Conservation (phyloP, 2,329 filamentous ascomycete genomes). For the Colletotrichum lini region DNA sequence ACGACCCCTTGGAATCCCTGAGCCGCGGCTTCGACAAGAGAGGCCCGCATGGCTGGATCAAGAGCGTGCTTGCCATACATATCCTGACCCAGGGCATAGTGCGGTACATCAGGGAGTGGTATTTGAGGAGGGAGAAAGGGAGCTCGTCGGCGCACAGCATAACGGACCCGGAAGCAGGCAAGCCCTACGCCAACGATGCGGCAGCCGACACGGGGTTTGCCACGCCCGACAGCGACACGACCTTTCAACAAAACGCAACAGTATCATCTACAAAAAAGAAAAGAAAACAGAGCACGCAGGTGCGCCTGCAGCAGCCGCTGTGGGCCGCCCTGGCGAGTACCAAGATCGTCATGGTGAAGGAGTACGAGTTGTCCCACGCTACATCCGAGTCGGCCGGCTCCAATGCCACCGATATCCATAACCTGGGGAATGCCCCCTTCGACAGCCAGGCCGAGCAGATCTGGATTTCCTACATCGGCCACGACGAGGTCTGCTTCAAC, state of each 20-base stretch:
- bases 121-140: constrained; percentile 71
- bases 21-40: constrained; percentile 68
- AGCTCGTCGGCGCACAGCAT: constrained; percentile 63
- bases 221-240: constrained; percentile 67
- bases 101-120: constrained; percentile 79
- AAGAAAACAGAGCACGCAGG: constrained; percentile 91
- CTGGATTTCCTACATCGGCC: constrained; percentile 85
- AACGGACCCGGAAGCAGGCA: constrained; percentile 76
- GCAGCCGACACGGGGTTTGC: constrained; percentile 64
- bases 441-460: constrained; percentile 79
- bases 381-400: constrained; percentile 81
- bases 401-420: constrained; percentile 82
- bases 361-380: constrained; percentile 86
- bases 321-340: constrained; percentile 96
- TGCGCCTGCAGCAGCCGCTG: constrained; percentile 89
- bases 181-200: constrained; percentile 54
- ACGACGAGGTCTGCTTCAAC: constrained; percentile 83
- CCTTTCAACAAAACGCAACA: constrained; percentile 68
- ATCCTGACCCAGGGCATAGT: constrained; percentile 82
- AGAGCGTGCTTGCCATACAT: constrained; percentile 80
- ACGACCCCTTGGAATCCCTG: constrained; percentile 63
- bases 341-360: constrained; percentile 96
- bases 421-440: constrained; percentile 82
- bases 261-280: constrained; percentile 81
- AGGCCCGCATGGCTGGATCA: constrained; percentile 75